These are phyloP conservation scores for Coniochaeta sp. DNA, from an alignment of 2,329 filamentous ascomycete species.

Conservation along the genomic window DNA sequence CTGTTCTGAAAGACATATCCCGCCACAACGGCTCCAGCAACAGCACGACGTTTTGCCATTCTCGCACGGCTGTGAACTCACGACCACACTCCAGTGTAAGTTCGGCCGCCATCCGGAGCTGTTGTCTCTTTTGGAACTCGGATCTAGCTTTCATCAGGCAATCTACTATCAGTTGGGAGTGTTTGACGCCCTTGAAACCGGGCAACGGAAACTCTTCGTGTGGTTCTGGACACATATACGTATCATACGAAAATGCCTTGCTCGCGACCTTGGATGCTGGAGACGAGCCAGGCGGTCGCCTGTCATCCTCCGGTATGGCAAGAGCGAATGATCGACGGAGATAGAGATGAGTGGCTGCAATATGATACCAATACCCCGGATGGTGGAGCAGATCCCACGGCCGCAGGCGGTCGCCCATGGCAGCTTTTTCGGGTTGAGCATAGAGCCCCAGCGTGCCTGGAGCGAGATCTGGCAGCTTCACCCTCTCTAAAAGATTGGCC, in stretches of 20 bases:
- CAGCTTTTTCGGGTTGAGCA: slow-evolving; percentile 49
- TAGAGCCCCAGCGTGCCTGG: slow-evolving; percentile 38
- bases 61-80: slow-evolving; percentile 41
- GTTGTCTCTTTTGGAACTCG: slow-evolving; percentile 47
- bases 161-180: slow-evolving; percentile 47
- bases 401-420: slow-evolving; percentile 49
- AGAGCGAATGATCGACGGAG: slow-evolving; percentile 46
- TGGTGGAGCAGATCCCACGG: slow-evolving; percentile 61
- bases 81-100: slow-evolving; percentile 49
- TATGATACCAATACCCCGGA: slow-evolving; percentile 59
- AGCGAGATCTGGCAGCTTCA: slow-evolving; percentile 41
- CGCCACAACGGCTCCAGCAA: slow-evolving; percentile 52
- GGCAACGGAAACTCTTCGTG: slow-evolving; percentile 50
- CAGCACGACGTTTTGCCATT: slow-evolving; percentile 47
- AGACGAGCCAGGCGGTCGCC: slow-evolving; percentile 40
- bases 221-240: slow-evolving; percentile 59
- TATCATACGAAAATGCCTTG: slow-evolving; percentile 54
- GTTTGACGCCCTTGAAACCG: slow-evolving; percentile 40
- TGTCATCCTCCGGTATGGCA: slow-evolving; percentile 52
- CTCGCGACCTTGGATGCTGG: slow-evolving; percentile 37
- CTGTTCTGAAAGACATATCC: slow-evolving; percentile 44
- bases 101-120: slow-evolving; percentile 47
- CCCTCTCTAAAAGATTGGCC: slow-evolving; percentile 51
- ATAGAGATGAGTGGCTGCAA: slow-evolving; percentile 49
- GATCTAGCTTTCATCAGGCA: slow-evolving; percentile 40